phyloP scores from a whole-genome alignment of 2,329 filamentous ascomycete genomes.

The Calonectria hongkongensis region DNA sequence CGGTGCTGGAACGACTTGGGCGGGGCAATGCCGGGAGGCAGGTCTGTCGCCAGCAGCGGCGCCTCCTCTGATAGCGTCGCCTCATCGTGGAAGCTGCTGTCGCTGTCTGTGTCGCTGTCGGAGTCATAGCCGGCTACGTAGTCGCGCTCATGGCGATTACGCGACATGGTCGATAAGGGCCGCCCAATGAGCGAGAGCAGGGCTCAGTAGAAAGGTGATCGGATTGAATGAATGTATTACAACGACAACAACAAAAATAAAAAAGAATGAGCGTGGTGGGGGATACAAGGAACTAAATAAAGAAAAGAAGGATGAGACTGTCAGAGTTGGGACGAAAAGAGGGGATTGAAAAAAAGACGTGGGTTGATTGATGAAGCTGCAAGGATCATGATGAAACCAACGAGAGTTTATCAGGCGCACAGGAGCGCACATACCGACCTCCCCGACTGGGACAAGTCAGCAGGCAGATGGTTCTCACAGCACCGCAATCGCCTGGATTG shows the following conservation, averaged over 20 bases:
- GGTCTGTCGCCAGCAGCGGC: constrained; percentile 48
- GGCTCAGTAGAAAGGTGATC: neutral
- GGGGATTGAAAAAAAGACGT: constrained; percentile 12
- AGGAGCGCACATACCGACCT: constrained; percentile 30
- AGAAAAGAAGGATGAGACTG: neutral
- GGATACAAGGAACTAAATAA: constrained; percentile 12
- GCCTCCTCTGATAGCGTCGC: constrained; percentile 43
- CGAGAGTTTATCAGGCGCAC: constrained; percentile 13
- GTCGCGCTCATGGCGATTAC: constrained; percentile 16
- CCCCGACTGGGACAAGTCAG: constrained; percentile 29
- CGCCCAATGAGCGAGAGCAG: neutral
- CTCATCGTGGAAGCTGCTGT: constrained; percentile 37
- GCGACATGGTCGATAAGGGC: constrained; percentile 22
- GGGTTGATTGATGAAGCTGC: constrained; percentile 16
- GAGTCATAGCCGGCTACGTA: neutral
- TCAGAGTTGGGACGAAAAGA: constrained; percentile 9
- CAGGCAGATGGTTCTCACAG: neutral
- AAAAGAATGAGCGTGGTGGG: neutral
- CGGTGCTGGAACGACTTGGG: constrained; percentile 54
- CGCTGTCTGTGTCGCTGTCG: constrained; percentile 36
- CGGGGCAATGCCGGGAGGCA: constrained; percentile 47
- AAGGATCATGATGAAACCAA: constrained; percentile 28
- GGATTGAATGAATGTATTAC: constrained; percentile 1
- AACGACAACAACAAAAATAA: neutral
- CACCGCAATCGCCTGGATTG: neutral